Percentiles rank a stretch among this genome's conserved stretches.
phyloP scores from a whole-genome alignment of 768 basidiomycete genomes.

The Udeniomyces megalosporus region DNA sequence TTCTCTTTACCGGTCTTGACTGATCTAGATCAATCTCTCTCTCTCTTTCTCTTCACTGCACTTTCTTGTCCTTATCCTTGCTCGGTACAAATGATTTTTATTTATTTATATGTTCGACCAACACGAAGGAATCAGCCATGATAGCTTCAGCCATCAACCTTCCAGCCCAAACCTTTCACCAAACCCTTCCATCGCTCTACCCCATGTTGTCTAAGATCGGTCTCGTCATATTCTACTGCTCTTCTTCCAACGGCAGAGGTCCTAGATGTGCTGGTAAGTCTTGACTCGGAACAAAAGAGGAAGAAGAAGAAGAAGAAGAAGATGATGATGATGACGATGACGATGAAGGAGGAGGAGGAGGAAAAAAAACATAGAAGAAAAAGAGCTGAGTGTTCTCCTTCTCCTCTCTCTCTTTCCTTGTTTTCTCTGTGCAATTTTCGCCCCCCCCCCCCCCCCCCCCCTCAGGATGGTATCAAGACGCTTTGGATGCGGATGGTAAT shows the following conservation, averaged over 20 bases:
- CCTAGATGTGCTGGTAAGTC: constrained; percentile 18
- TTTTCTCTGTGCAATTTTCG: background rate
- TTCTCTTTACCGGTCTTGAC: no score
- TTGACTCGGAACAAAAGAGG: no score
- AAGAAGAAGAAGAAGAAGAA: no score
- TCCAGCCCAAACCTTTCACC: constrained; percentile 36
- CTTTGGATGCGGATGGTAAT: constrained; percentile 1
- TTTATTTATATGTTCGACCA: no score
- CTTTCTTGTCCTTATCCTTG: no score
- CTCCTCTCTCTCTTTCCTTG: background rate
- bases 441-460: background rate
- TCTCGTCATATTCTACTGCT: constrained; percentile 21
- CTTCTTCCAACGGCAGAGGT: constrained; percentile 18
- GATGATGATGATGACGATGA: no score
- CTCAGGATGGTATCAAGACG: constrained; percentile 19
- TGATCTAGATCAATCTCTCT: background rate
- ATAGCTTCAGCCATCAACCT: constrained; percentile 34
- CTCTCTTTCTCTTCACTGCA: background rate
- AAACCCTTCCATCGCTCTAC: constrained; percentile 28
- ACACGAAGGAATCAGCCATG: constrained; percentile 3
- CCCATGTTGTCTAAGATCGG: constrained; percentile 22
- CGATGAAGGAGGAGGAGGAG: no score
- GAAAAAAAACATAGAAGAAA: no score
- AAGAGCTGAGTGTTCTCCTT: no score
- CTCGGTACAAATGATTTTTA: no score